A percentile compares a stretch with the other conserved stretches of the same genome.
Conservation (phyloP, 371 early-diverging fungal genomes). For the Mucor plumbeus region DNA sequence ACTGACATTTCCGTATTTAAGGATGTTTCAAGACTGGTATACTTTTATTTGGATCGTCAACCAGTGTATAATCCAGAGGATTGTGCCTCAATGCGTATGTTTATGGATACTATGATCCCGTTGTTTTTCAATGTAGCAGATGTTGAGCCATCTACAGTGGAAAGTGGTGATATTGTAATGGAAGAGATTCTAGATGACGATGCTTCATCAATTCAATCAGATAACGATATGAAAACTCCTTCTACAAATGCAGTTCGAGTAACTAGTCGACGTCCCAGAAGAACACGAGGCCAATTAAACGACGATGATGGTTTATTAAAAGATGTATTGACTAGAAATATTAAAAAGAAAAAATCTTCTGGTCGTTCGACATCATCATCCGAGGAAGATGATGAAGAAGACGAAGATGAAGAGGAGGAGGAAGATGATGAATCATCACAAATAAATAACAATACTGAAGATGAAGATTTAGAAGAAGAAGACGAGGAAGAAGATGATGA, state of each 20-base stretch:
- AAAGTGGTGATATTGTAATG: slow-evolving; percentile 39
- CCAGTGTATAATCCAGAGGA: slow-evolving; percentile 62
- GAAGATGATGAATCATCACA: slow-evolving; percentile 21
- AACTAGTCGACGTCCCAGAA: slow-evolving; percentile 4
- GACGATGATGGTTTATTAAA: slow-evolving; percentile 29
- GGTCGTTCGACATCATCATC: background rate
- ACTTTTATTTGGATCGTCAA: slow-evolving; percentile 54
- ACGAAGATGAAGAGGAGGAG: slow-evolving; percentile 16
- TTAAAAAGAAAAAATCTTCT: slow-evolving; percentile 10
- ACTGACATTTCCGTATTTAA: slow-evolving; percentile 66
- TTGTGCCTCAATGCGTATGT: slow-evolving; percentile 72
- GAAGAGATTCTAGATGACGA: slow-evolving; percentile 45
- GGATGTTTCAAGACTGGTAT: slow-evolving; percentile 69
- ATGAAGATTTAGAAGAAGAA: slow-evolving; percentile 14
- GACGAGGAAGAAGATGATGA: slow-evolving; percentile 9
- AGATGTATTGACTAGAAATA: slow-evolving; percentile 29
- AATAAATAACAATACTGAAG: slow-evolving; percentile 22
- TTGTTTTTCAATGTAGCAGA: slow-evolving; percentile 70
- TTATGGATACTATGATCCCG: slow-evolving; percentile 74
- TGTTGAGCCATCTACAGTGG: slow-evolving; percentile 32
- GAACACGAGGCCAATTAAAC: background rate
- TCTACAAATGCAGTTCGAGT: background rate
- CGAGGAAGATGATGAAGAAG: slow-evolving; percentile 21
- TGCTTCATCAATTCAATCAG: slow-evolving; percentile 23
- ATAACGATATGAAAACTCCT: background rate